phyloP scores from a whole-genome alignment of 1,284 basidiomycete species.

The Mrakiaceae sp. region DNA sequence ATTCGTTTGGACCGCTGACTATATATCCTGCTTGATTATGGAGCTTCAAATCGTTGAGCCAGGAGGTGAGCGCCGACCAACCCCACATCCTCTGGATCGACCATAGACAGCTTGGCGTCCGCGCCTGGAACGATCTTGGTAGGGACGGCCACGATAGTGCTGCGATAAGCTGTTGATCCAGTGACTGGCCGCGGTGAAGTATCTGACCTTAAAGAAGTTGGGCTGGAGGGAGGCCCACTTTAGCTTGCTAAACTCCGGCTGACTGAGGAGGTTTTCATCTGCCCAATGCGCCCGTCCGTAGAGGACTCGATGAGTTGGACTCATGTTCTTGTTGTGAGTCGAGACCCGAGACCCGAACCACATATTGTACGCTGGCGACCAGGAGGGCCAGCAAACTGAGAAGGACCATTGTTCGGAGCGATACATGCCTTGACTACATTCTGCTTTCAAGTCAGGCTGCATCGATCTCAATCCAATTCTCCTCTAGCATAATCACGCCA shows the following conservation, averaged over 20 bases:
- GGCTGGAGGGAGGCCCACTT: conserved; percentile 20
- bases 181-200: background rate
- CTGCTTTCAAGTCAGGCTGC: conserved; percentile 17
- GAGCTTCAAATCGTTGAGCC: background rate
- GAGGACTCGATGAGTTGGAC: conserved; percentile 12
- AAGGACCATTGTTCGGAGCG: conserved; percentile 17
- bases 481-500: conserved; percentile 9
- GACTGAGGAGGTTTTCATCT: conserved; percentile 17
- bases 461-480: conserved; percentile 17
- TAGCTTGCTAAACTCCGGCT: conserved; percentile 17
- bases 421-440: conserved; percentile 19
- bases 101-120: conserved; percentile 7
- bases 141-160: conserved; percentile 1
- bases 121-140: conserved; percentile 8
- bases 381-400: conserved; percentile 20
- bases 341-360: conserved; percentile 21
- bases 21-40: conserved; percentile 15
- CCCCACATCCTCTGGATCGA: conserved; percentile 20
- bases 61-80: conserved; percentile 16
- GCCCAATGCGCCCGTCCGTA: conserved; percentile 22
- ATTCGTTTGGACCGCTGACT: conserved; percentile 17
- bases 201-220: conserved; percentile 10
- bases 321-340: conserved; percentile 13
- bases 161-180: conserved; percentile 13
- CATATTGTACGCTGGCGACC: conserved; percentile 19